Base-by-base conservation (phyloP, 208 protist species). In the Lotmaria passim region DNA sequence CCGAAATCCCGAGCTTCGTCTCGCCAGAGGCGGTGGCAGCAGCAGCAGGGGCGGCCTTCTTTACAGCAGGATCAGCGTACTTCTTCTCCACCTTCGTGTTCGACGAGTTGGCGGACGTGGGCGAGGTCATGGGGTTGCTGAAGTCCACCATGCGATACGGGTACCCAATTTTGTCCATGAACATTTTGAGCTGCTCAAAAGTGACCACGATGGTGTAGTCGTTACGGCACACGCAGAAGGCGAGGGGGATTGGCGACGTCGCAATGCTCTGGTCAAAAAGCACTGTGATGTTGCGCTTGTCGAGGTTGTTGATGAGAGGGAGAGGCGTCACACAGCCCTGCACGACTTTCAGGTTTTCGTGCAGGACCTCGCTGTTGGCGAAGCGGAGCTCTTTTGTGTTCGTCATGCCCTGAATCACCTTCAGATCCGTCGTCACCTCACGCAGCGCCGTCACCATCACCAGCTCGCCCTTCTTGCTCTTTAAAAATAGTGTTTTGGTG, bases 401-500 rank as follows among this genome's bases (percentile, higher is more conserved):
- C 39, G 89, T 68, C 56, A 70, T 65, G 64, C 81, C 87, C 78
- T 93, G 82, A 46, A 95, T 77, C 26, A 26, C 73, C 79, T 96
- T 95, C 52, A 96, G 82, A 69, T 88, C 86, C 12, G 89, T 97
- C 44, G 73, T 74, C 26, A 87, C 95, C 28, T 67, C 81, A 59
- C 80, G 61, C 23, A 95, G 67, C 11, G 93, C 83, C 17, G 87
- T 87, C 30, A 91, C 72, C 23, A 97, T 76, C 30, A 95, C 89
- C 24, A 97, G 65, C 57, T 94, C 88, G 31, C 73, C 77, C 82
- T 97, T 97, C 79, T 94, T 95, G 76, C 87, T 87, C 83, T 96
- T 97, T 34, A 97, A 73, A 62, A 97, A 97, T 61, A 97, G 83
- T 56, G 90, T 94, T 81, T 94, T 95, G 36, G 89, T 90, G 62